Conservation (phyloP, 2,329 filamentous ascomycete genomes). For the Nemania bipapillata region DNA sequence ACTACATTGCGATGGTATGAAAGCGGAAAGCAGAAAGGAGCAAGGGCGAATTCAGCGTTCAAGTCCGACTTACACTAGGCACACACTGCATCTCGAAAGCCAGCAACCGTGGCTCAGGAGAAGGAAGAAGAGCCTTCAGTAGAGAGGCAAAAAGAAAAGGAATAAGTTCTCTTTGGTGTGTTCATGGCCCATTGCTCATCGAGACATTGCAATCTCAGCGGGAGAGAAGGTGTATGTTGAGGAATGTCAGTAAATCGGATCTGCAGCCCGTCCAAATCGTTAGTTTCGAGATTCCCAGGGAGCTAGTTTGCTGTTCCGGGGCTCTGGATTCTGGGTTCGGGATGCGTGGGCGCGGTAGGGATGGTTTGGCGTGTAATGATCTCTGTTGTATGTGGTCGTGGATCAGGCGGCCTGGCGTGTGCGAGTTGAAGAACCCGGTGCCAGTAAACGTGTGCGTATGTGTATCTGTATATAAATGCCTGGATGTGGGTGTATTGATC, state of each 20-base stretch:
- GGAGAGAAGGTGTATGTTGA: constrained; percentile 31
- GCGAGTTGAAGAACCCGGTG: constrained; percentile 18
- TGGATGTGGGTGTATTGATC: constrained; percentile 23
- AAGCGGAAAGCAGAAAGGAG: constrained; percentile 15
- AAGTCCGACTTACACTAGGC: constrained; percentile 60
- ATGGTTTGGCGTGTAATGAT: constrained; percentile 13
- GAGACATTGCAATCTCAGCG: constrained; percentile 48
- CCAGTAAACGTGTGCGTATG: constrained; percentile 19
- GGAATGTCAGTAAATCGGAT: constrained; percentile 45
- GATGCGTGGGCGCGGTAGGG: constrained; percentile 18
- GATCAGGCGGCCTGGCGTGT: constrained; percentile 45
- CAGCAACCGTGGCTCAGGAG: constrained; percentile 52
- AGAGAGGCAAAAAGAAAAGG: constrained; percentile 47
- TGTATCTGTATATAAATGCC: constrained; percentile 22
- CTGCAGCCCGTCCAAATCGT: constrained; percentile 23
- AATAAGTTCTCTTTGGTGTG: constrained; percentile 43
- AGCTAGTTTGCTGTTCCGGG: constrained; percentile 4
- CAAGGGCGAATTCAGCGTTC: constrained; percentile 26
- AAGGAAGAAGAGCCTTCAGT: constrained; percentile 51
- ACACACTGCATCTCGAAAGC: constrained; percentile 65
- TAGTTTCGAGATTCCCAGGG: background rate
- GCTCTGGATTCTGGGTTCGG: constrained; percentile 2
- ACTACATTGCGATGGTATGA: constrained; percentile 31
- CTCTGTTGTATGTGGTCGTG: constrained; percentile 41
- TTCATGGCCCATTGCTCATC: constrained; percentile 51